These are phyloP conservation scores for Cutaneotrichosporon daszewskae DNA, from an alignment of 1,284 basidiomycete genomes.

Conservation along the genomic window DNA sequence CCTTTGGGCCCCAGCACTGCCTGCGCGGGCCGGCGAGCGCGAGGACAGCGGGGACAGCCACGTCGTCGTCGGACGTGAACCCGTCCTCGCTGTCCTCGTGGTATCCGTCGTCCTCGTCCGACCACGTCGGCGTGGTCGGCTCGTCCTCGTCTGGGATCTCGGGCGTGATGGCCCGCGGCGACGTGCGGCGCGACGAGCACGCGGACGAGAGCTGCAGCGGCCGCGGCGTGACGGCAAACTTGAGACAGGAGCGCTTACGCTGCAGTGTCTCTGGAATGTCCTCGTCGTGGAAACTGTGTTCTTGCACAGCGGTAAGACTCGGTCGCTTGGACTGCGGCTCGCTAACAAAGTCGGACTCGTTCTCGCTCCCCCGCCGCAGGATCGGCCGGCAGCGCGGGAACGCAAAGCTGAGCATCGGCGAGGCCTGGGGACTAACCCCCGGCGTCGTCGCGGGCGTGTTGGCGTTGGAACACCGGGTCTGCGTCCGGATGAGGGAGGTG, in stretches of 20 bases:
- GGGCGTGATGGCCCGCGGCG: neutral
- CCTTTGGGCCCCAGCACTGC: slow-evolving; percentile 2
- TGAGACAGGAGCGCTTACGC: slow-evolving; percentile 17
- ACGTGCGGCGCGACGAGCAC: neutral
- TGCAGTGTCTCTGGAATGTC: neutral
- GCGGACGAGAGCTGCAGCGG: slow-evolving; percentile 12
- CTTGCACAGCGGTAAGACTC: neutral
- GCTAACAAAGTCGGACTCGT: too few relatives aligned
- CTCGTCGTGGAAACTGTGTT: too few relatives aligned
- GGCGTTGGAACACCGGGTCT: slow-evolving; percentile 3
- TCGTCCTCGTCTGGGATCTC: slow-evolving; percentile 6
- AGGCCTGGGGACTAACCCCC: neutral
- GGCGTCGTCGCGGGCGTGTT: neutral
- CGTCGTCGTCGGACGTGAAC: slow-evolving; percentile 17
- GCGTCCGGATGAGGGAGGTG: slow-evolving; percentile 17
- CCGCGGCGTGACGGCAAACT: slow-evolving; percentile 19
- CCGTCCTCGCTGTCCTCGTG: slow-evolving; percentile 23
- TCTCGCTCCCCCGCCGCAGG: slow-evolving; percentile 9
- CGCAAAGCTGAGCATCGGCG: neutral
- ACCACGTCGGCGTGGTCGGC: slow-evolving; percentile 5
- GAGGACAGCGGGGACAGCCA: slow-evolving; percentile 2
- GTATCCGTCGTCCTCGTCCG: slow-evolving; percentile 16
- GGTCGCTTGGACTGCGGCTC: too few relatives aligned
- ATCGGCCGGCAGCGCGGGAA: slow-evolving; percentile 4
- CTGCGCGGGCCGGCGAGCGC: slow-evolving; percentile 1